A percentile compares a stretch with the other conserved stretches of the same genome.
Evolutionary conservation across 2,329 filamentous ascomycete genomes (phyloP).

Genomic region (Trichoderma endophyticum): DNA sequence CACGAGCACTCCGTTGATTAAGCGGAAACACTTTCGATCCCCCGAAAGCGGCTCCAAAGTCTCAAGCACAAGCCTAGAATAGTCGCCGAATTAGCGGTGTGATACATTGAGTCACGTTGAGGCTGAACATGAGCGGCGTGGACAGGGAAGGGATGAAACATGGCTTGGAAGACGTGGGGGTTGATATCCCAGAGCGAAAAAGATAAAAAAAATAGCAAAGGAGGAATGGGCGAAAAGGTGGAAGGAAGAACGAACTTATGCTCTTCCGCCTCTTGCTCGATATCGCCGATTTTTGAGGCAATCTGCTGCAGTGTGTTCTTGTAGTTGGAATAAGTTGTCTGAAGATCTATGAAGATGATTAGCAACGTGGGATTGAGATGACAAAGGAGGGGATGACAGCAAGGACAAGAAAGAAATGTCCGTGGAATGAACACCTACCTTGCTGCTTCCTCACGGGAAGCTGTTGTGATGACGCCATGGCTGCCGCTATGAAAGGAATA

Average conservation of each 20-base stretch:
- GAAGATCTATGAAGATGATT: slow-evolving; percentile 60
- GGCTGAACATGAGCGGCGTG: slow-evolving; percentile 13
- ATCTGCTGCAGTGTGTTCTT: slow-evolving; percentile 82
- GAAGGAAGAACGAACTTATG: slow-evolving; percentile 71
- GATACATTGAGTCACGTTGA: slow-evolving; percentile 36
- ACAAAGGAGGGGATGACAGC: neutral
- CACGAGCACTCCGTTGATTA: slow-evolving; percentile 95
- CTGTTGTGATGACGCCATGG: slow-evolving; percentile 38
- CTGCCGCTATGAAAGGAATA: neutral
- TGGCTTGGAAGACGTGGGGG: neutral
- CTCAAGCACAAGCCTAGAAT: slow-evolving; percentile 80
- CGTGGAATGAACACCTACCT: slow-evolving; percentile 45
- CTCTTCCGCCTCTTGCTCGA: slow-evolving; percentile 95
- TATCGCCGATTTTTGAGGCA: slow-evolving; percentile 93
- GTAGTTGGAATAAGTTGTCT: slow-evolving; percentile 74
- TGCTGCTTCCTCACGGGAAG: slow-evolving; percentile 68
- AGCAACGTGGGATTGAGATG: neutral
- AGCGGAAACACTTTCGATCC: slow-evolving; percentile 95
- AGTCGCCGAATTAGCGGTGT: slow-evolving; percentile 26
- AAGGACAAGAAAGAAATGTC: slow-evolving; percentile 15
- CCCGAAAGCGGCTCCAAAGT: slow-evolving; percentile 77
- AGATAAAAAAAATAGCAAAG: neutral
- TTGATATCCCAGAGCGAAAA: neutral
- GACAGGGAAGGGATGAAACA: neutral
- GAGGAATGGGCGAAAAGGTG: neutral